Evolutionary conservation across 2,329 filamentous ascomycete species (phyloP), one percentile per base, ranked within the genome.

Genomic region (Leptographium flavum): DNA sequence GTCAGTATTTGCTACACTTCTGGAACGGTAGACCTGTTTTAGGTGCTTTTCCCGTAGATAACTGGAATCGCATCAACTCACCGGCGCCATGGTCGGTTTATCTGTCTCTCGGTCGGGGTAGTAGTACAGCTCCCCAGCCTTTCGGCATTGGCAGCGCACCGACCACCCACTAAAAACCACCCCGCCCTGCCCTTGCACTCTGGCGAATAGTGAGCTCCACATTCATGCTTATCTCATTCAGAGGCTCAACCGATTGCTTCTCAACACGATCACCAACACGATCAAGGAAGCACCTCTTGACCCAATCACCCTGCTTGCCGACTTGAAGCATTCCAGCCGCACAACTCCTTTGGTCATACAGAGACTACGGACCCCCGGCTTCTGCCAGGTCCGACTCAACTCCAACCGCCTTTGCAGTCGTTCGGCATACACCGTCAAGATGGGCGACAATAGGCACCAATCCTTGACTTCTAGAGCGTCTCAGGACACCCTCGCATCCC

Each of bases 401-500:
- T n/a, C n/a, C n/a, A n/a, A n/a, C n/a, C n/a, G n/a, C n/a, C 27
- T 28, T 28, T 11, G 8, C 3, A 7, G 5, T 28, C 5, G 27
- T 10, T 22, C 35, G 8, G 21, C 6, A 39, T 3, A 39, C 22
- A 21, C 17, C 25, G 5, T 14, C 35, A 22, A 17, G 23, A 51
- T 50, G 50, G 42, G 21, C 37, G 15, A 40, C 27, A 49, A 56
- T 30, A 55, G 57, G 46, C 59, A 28, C 31, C 42, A 39, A 3
- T 33, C 61, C 23, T 58, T 68, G 28, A 55, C 58, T 45, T 58
- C 54, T 44, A 63, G 58, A 44, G 66, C 63, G 49, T 74, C 70
- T 37, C 63, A 67, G 49, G 70, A 71, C 55, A 77, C 77, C 32
- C 63, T 79, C 44, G 64, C 77, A 47, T 81, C 81, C 36, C 72